A percentile compares a stretch with the other conserved stretches of the same genome.
These are phyloP conservation scores for Aechmea fasciata DNA, from an alignment of 176 grass and related monocot genomes.

Conservation along the genomic window DNA sequence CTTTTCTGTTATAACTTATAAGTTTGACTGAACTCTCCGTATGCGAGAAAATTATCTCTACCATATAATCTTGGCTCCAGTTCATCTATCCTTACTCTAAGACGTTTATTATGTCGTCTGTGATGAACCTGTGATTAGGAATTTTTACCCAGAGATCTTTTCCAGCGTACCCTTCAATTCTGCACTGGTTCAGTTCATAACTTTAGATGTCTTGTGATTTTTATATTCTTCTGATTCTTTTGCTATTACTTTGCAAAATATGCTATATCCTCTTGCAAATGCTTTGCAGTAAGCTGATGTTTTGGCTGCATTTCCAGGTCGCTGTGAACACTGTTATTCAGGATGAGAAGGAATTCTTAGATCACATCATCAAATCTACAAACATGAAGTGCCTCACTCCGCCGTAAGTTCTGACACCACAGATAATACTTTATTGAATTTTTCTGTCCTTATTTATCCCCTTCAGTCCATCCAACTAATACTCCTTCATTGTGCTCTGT, in stretches of 20 bases:
- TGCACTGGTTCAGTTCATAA: no score
- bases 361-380: constrained; percentile 87
- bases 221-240: background rate
- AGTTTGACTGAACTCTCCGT: no score
- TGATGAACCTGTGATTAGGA: no score
- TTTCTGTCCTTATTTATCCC: background rate
- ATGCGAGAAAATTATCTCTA: no score
- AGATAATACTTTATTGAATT: background rate
- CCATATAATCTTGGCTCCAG: no score
- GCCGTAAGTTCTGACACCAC: constrained; percentile 34
- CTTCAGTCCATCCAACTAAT: background rate
- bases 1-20: no score
- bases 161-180: no score
- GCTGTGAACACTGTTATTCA: constrained; percentile 73
- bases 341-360: constrained; percentile 74
- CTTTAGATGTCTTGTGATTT: no score
- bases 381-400: constrained; percentile 89
- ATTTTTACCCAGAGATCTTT: no score
- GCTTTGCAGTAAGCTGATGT: background rate
- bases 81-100: no score
- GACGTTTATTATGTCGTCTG: no score
- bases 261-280: background rate
- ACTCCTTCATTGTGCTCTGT: background rate
- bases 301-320: constrained; percentile 34
- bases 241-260: background rate